Conservation (phyloP, 345 rosid genomes). For the Melastoma malabathricum region DNA sequence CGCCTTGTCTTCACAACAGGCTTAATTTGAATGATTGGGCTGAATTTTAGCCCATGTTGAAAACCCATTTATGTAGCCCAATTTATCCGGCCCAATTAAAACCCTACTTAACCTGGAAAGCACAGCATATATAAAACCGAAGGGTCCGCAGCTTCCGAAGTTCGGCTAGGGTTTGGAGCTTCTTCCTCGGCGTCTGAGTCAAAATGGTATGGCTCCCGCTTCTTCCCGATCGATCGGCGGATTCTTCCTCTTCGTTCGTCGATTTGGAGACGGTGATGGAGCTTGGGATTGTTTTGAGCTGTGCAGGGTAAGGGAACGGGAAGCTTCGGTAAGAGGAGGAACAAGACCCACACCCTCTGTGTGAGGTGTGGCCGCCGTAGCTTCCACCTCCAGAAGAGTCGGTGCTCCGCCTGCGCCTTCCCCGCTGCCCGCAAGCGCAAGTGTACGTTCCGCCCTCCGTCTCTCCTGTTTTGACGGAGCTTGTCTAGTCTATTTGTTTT, state of each 20-base stretch:
- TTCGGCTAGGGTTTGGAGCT: background rate
- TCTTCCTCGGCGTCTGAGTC: background rate
- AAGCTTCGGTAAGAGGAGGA: slow-evolving; percentile 16
- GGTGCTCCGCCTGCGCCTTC: slow-evolving; percentile 4
- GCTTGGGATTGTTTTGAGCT: background rate
- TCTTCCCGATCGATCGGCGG: too few relatives aligned
- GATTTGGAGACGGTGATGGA: too few relatives aligned
- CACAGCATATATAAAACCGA: too few relatives aligned
- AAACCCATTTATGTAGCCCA: too few relatives aligned
- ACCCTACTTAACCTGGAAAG: too few relatives aligned
- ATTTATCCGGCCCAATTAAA: too few relatives aligned
- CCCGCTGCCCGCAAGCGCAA: slow-evolving; percentile 7
- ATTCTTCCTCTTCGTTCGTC: too few relatives aligned
- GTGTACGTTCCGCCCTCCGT: background rate
- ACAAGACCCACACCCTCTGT: slow-evolving; percentile 11
- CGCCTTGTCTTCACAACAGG: too few relatives aligned
- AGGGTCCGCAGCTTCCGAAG: too few relatives aligned
- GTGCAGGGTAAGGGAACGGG: slow-evolving; percentile 5
- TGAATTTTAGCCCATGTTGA: too few relatives aligned
- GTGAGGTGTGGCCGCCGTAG: slow-evolving; percentile 11
- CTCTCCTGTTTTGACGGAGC: background rate
- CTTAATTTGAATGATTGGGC: too few relatives aligned
- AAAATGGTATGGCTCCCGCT: background rate
- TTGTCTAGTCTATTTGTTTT: too few relatives aligned
- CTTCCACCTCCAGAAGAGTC: slow-evolving; percentile 12